These are phyloP conservation scores for Chytriomyces sp. DNA, from an alignment of 192 early-diverging fungal genomes.

Conservation along the genomic window DNA sequence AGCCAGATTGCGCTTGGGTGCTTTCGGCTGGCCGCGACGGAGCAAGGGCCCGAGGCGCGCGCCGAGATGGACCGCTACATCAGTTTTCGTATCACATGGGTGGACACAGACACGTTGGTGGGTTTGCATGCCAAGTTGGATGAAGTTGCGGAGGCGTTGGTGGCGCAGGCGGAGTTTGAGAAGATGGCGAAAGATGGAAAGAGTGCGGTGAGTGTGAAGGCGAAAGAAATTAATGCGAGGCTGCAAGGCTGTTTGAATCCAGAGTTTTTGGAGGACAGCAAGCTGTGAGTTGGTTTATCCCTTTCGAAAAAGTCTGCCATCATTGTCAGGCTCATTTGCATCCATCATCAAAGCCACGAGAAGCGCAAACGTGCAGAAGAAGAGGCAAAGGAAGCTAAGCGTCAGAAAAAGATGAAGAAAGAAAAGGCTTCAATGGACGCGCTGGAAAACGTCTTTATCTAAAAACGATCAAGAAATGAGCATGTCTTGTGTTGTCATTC, in stretches of 20 bases:
- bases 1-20: conserved; percentile 53
- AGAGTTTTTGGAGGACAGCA: conserved; percentile 32
- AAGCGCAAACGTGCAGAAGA: too few relatives aligned
- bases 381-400: too few relatives aligned
- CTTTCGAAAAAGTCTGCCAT: too few relatives aligned
- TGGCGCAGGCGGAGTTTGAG: conserved; percentile 25
- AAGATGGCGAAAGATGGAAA: conserved; percentile 21
- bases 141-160: conserved; percentile 24
- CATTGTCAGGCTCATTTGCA: too few relatives aligned
- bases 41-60: conserved; percentile 13
- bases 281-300: conserved; percentile 48
- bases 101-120: conserved; percentile 12
- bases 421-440: too few relatives aligned
- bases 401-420: too few relatives aligned
- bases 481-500: too few relatives aligned
- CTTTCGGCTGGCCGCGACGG: conserved; percentile 39
- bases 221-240: conserved; percentile 32
- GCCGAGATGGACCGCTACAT: too few relatives aligned
- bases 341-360: too few relatives aligned
- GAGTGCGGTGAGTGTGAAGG: conserved; percentile 2
- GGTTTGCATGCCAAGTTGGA: conserved; percentile 24
- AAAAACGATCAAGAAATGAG: too few relatives aligned
- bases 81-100: conserved; percentile 23
- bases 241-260: conserved; percentile 45
- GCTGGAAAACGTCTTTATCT: too few relatives aligned